A percentile compares a stretch with the other conserved stretches of the same genome.
Conservation (phyloP, 148 eudicot genomes). For the Vaccinium vitisidaea region DNA sequence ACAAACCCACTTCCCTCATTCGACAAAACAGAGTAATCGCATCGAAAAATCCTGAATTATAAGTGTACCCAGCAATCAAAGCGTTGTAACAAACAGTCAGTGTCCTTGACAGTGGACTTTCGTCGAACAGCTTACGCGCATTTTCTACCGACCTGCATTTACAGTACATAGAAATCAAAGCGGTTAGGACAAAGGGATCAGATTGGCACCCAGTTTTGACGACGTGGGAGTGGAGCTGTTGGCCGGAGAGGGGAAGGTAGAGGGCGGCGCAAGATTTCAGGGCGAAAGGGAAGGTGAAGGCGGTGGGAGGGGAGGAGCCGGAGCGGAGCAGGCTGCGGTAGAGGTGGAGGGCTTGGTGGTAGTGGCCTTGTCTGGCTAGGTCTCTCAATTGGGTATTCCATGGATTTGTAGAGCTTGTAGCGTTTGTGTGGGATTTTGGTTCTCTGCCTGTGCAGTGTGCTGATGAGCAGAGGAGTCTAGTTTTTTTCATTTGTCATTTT, state of each 20-base stretch:
- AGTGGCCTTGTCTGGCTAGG: slow-evolving; percentile 47
- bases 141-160: slow-evolving; percentile 26
- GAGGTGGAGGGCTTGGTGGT: slow-evolving; percentile 44
- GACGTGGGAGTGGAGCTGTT: slow-evolving; percentile 72
- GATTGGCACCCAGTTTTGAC: slow-evolving; percentile 46
- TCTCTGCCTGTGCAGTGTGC: not conserved
- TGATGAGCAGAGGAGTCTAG: not conserved
- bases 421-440: not conserved
- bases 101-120: slow-evolving; percentile 37
- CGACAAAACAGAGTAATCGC: slow-evolving; percentile 36
- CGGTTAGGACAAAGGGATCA: slow-evolving; percentile 64
- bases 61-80: slow-evolving; percentile 61
- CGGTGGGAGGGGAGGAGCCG: slow-evolving; percentile 44
- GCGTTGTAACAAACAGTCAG: slow-evolving; percentile 76
- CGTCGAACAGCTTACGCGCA: slow-evolving; percentile 67
- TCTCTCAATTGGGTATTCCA: slow-evolving; percentile 62
- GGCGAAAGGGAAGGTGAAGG: slow-evolving; percentile 70
- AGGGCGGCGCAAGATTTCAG: slow-evolving; percentile 66
- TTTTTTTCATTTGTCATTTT: not conserved
- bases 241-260: slow-evolving; percentile 42
- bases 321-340: slow-evolving; percentile 62
- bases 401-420: slow-evolving; percentile 7
- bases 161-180: slow-evolving; percentile 59
- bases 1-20: slow-evolving; percentile 51
- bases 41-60: slow-evolving; percentile 23